Evolutionary conservation across 2,329 filamentous ascomycete species (phyloP), one percentile per base, ranked within the genome.

Genomic region (Cladobotryum protrusum): DNA sequence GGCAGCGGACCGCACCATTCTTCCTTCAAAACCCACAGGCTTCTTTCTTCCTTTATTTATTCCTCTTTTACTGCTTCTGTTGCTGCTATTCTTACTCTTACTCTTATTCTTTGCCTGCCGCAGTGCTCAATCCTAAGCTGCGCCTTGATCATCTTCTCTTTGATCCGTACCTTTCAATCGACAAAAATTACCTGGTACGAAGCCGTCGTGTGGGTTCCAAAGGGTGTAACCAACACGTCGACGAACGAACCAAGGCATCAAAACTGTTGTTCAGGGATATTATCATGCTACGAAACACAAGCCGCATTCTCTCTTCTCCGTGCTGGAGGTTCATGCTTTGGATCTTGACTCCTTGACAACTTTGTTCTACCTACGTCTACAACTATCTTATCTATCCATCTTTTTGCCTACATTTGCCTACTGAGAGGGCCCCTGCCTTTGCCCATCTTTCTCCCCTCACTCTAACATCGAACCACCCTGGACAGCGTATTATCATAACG

Each of bases 221-320:
- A 13, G 42, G 50, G 50, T 52, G 46, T 49, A 14, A 43, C 47
- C 50, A 46, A 50, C 47, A 50, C 47, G 33, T 29, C 50, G 48
- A 41, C 43, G 18, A 39, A 43, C 50, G 39, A 39, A 24, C 43
- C 15, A 17, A 37, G 45, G 15, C 45, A 14, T 41, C 36, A 13
- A 33, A 40, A 20, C 32, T 17, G n/a, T 12, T 34, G 14, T 32
- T 45, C 43, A 57, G 55, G 59, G 49, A 52, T 55, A 59, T 56
- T 67, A 70, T 68, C 64, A 71, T 71, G 68, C 69, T 60, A 65
- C 60, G 62, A 57, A 64, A 67, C 63, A 61, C 58, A 57, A 59
- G 56, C 54, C 63, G 65, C 50, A 62, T 64, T 61, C 63, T 60
- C 60, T 63, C 62, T 61, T 70, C 67, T 69, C 66, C 68, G 59